These are phyloP conservation scores for Pelargonium fulgidum DNA, from an alignment of 441 rosid species.

Conservation along the genomic window DNA sequence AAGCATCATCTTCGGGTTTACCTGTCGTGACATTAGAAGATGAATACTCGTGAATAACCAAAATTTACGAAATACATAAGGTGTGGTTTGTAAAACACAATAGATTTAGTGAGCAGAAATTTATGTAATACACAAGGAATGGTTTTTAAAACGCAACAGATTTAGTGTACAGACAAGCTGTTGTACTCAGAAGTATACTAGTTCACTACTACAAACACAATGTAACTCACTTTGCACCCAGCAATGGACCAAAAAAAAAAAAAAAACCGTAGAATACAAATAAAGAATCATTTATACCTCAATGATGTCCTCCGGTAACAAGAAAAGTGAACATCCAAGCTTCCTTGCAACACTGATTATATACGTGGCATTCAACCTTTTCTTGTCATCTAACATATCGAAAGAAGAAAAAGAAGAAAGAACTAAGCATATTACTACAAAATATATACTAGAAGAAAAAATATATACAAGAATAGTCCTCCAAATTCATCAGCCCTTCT, in stretches of 20 bases:
- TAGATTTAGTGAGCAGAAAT: too few species aligned
- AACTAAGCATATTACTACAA: background rate
- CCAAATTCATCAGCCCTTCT: too few species aligned
- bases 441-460: background rate
- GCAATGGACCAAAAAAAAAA: background rate
- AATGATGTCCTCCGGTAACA: conserved; percentile 90
- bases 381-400: conserved; percentile 61
- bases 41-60: too few species aligned
- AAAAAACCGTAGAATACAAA: background rate
- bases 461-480: too few species aligned
- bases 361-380: conserved; percentile 86
- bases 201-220: too few species aligned
- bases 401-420: conserved; percentile 11
- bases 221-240: too few species aligned
- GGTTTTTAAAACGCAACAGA: too few species aligned
- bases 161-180: too few species aligned
- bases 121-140: too few species aligned
- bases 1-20: conserved; percentile 94
- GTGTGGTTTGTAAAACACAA: too few species aligned
- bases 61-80: too few species aligned
- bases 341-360: conserved; percentile 92
- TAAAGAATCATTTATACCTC: conserved; percentile 42
- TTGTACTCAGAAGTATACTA: too few species aligned
- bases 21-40: conserved; percentile 34
- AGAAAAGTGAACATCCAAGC: conserved; percentile 95